These are phyloP conservation scores for Liriodendron chinense DNA, from an alignment of 164 flowering plant genomes.

Conservation along the genomic window DNA sequence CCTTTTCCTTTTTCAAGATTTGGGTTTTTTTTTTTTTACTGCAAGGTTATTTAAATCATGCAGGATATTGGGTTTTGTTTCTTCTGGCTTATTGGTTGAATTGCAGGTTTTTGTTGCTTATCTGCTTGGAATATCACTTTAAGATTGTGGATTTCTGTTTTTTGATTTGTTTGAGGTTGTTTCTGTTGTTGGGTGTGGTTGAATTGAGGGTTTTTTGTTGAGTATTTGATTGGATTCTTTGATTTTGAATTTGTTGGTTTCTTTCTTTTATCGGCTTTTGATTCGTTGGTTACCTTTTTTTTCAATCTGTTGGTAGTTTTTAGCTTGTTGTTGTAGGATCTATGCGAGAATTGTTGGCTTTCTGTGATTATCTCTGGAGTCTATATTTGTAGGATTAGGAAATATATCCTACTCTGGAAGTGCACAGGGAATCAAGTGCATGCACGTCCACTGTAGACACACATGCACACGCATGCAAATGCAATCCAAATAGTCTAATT, in stretches of 20 bases:
- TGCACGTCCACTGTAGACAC: no score
- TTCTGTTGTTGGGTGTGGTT: background rate
- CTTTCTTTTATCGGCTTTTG: background rate
- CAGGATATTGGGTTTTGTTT: background rate
- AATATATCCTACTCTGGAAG: no score
- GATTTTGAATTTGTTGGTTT: background rate
- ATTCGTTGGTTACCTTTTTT: slow-evolving; percentile 1
- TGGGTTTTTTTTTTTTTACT: background rate
- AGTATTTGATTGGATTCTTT: background rate
- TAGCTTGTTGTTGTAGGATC: background rate
- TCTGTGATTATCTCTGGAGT: background rate
- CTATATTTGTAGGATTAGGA: no score
- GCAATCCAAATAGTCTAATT: no score
- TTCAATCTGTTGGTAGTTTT: background rate
- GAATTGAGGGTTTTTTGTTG: background rate
- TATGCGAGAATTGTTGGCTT: slow-evolving; percentile 3
- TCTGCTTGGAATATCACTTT: background rate
- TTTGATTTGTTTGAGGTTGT: background rate
- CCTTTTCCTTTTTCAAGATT: background rate
- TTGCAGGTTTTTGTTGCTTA: background rate
- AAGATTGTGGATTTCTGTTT: background rate
- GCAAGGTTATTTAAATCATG: background rate
- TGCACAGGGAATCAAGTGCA: no score
- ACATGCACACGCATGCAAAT: no score
- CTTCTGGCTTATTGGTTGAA: background rate